Evolutionary conservation across 2,329 filamentous ascomycete genomes (phyloP), one percentile per base, ranked within the genome.

Genomic region (Penicillium brevicompactum): DNA sequence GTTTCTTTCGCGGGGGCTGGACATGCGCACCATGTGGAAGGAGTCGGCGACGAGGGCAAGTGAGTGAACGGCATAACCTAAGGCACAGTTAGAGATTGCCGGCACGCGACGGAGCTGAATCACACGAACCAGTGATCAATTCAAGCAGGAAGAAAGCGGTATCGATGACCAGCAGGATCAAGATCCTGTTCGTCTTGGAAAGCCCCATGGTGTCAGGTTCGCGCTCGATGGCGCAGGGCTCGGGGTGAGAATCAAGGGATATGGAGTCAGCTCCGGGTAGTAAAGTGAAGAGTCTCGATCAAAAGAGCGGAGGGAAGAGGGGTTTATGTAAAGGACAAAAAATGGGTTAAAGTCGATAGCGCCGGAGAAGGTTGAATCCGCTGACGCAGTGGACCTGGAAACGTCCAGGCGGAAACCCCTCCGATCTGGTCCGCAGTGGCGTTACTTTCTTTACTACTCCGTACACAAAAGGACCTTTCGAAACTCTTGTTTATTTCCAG

Each of bases 41-140:
- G 94, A 92, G 79, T 99, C 94, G 51, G 94, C 94, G 70, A 95
- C 92, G 56, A 99, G 84, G 37, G 94, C 94, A 65, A 99, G 84
- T 16, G 94, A 97, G 70, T 92, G 88, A 57, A 96, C 91, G 60
- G 88, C 80, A 80, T 96, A 91, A 58, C 94, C 82, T 83, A 59
- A 40, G 31, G 42, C 14, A 13, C 13, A 27, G 54, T 70, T 34
- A 68, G 63, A 30, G 56, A 37, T 27, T 27, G 18, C 10, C n/a
- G n/a, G 21, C 24, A 5, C 38, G 38, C 13, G 9, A 22, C 21
- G 3, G 18, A 18, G 10, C n/a, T 41, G 32, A 45, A n/a, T 54
- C 11, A 27, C 11, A 70, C 78, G 34, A 58, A 82, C 82, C 93
- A 58, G 89, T 86, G 55, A 89, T 86, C 58, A 99, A 78, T 77